Conservation (phyloP, 768 basidiomycete species). For the Gelatoporia subvermispora region DNA sequence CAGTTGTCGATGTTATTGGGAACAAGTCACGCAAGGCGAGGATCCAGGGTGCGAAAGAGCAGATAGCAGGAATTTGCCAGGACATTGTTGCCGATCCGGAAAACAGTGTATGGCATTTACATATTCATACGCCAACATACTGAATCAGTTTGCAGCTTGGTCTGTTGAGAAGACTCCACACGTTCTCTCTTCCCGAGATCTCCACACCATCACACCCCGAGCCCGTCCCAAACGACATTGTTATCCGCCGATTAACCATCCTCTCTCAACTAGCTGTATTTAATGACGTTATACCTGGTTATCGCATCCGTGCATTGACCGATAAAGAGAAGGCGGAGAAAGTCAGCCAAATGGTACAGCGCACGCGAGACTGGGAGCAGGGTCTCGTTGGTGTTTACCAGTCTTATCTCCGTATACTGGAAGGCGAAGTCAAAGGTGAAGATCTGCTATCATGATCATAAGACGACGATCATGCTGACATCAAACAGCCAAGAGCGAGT, state of each 20-base stretch:
- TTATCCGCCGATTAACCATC: slow-evolving; percentile 84
- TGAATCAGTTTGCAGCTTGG: slow-evolving; percentile 54
- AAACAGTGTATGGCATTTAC: slow-evolving; percentile 63
- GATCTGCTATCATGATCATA: slow-evolving; percentile 5
- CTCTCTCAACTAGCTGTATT: slow-evolving; percentile 91
- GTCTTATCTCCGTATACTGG: slow-evolving; percentile 78
- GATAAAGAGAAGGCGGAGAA: slow-evolving; percentile 90
- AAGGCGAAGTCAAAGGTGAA: slow-evolving; percentile 82
- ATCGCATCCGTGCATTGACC: slow-evolving; percentile 87
- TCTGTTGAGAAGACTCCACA: slow-evolving; percentile 80
- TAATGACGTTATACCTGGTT: slow-evolving; percentile 94
- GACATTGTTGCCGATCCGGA: slow-evolving; percentile 94
- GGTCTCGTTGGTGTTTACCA: slow-evolving; percentile 87
- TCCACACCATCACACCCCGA: slow-evolving; percentile 63
- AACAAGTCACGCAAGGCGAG: slow-evolving; percentile 61
- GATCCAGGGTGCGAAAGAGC: slow-evolving; percentile 82
- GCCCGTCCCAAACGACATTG: slow-evolving; percentile 69
- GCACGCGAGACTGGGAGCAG: slow-evolving; percentile 93
- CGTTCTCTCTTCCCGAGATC: slow-evolving; percentile 79
- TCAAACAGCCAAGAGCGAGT: slow-evolving; percentile 53
- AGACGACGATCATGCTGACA: slow-evolving; percentile 15
- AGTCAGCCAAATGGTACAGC: slow-evolving; percentile 87
- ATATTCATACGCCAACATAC: slow-evolving; percentile 3
- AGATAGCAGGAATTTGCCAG: slow-evolving; percentile 90
- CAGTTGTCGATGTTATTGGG: slow-evolving; percentile 66